These are phyloP conservation scores for Elsinoe necatrix DNA, from an alignment of 2,329 filamentous ascomycete species.

Conservation along the genomic window DNA sequence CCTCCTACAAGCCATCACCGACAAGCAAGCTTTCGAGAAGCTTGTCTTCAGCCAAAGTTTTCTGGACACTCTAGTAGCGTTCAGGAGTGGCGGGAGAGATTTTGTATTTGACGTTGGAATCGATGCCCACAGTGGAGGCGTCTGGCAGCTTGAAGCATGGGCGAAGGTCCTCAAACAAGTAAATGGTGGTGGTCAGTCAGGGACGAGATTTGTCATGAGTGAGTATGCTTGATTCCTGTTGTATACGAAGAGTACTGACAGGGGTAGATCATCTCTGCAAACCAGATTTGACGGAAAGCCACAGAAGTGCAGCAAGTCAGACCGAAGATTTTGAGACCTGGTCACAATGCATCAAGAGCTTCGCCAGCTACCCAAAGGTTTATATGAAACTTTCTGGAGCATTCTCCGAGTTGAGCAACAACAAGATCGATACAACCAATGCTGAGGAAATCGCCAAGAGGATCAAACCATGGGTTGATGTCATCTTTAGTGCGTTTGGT, in stretches of 20 bases:
- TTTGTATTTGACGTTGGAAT: constrained; percentile 76
- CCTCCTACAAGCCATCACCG: constrained; percentile 55
- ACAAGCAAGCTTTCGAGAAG: constrained; percentile 28
- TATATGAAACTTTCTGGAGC: constrained; percentile 89
- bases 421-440: constrained; percentile 32
- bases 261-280: constrained; percentile 77
- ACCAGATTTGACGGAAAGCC: constrained; percentile 59
- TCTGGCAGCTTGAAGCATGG: constrained; percentile 45
- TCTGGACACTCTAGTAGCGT: constrained; percentile 46
- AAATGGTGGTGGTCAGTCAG: constrained; percentile 51
- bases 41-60: constrained; percentile 31
- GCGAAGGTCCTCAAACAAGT: constrained; percentile 37
- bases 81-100: constrained; percentile 49
- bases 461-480: constrained; percentile 62
- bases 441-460: constrained; percentile 53
- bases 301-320: constrained; percentile 32
- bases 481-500: constrained; percentile 65
- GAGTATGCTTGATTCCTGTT: constrained; percentile 28
- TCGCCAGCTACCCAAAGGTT: constrained; percentile 56
- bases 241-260: not conserved
- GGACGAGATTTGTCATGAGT: constrained; percentile 61
- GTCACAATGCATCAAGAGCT: constrained; percentile 58
- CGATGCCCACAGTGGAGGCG: constrained; percentile 68
- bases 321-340: constrained; percentile 53
- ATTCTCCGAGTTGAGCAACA: constrained; percentile 65